Evolutionary conservation across 495 filamentous ascomycete species (phyloP).

Genomic region (Tricharina praecox): DNA sequence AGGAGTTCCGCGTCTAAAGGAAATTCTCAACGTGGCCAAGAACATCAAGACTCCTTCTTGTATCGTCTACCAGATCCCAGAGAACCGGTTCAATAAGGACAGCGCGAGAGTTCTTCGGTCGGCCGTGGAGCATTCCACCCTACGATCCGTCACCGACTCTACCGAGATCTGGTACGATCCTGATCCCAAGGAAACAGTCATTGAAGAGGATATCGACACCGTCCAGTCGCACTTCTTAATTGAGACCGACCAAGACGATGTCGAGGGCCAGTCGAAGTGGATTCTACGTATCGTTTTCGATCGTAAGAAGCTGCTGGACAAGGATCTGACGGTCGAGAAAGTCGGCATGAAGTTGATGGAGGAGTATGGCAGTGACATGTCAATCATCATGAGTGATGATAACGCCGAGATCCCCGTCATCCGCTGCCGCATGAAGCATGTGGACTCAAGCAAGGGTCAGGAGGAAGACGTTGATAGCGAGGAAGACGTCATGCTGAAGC

Average conservation of each 20-base stretch:
- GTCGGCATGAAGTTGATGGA: conserved; percentile 80
- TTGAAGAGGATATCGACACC: conserved; percentile 78
- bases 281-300: conserved; percentile 85
- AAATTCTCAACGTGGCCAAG: conserved; percentile 91
- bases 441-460: conserved; percentile 51
- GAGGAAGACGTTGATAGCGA: conserved; percentile 67
- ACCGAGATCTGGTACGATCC: conserved; percentile 98
- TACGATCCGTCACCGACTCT: conserved; percentile 74
- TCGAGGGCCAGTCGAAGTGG: conserved; percentile 77
- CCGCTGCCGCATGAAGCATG: conserved; percentile 66
- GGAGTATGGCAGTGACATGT: conserved; percentile 69
- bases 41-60: conserved; percentile 98
- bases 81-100: conserved; percentile 46
- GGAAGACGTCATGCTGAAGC: conserved; percentile 78
- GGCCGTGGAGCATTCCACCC: conserved; percentile 82
- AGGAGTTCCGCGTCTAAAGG: conserved; percentile 96
- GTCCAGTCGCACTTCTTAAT: conserved; percentile 95
- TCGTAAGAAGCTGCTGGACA: conserved; percentile 84
- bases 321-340: conserved; percentile 77
- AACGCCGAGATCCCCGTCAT: conserved; percentile 93
- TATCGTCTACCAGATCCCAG: conserved; percentile 66
- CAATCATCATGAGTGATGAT: conserved; percentile 92
- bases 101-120: conserved; percentile 72
- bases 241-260: conserved; percentile 62
- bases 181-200: conserved; percentile 65